Percentiles rank a stretch among this genome's conserved stretches.
Evolutionary conservation across 2,329 filamentous ascomycete species (phyloP).

Genomic region (Phialocephala sp.): DNA sequence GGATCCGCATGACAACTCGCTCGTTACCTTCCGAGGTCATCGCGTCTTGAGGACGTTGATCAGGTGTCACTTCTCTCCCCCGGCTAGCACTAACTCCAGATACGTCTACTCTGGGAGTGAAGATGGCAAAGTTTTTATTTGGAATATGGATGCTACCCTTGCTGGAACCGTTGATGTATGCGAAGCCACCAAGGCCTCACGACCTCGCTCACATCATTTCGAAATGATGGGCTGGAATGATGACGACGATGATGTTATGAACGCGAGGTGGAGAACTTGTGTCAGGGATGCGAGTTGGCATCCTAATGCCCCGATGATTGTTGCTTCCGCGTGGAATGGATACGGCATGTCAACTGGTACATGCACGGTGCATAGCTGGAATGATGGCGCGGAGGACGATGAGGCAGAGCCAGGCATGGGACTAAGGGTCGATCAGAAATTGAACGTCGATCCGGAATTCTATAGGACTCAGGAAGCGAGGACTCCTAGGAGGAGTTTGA

Average conservation of each 20-base stretch:
- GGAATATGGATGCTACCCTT: constrained; percentile 89
- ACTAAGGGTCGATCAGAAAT: constrained; percentile 48
- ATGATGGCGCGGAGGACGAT: constrained; percentile 62
- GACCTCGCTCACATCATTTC: constrained; percentile 53
- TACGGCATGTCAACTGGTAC: constrained; percentile 69
- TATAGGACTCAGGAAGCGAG: not conserved
- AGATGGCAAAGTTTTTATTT: constrained; percentile 89
- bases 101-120: constrained; percentile 94
- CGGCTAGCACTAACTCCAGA: constrained; percentile 81
- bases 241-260: constrained; percentile 33
- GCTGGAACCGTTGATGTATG: constrained; percentile 81
- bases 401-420: constrained; percentile 59
- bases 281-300: constrained; percentile 77
- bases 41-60: constrained; percentile 88
- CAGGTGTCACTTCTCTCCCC: constrained; percentile 92
- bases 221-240: constrained; percentile 36
- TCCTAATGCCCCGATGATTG: constrained; percentile 70
- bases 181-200: constrained; percentile 67
- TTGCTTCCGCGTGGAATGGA: constrained; percentile 73
- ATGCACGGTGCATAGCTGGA: constrained; percentile 71
- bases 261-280: constrained; percentile 64
- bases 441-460: constrained; percentile 42
- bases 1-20: constrained; percentile 84
- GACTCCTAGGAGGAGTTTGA: not conserved
- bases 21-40: constrained; percentile 94